Base-by-base conservation (phyloP, 2,329 filamentous ascomycete species). In the Penicillium fuscoglaucum region DNA sequence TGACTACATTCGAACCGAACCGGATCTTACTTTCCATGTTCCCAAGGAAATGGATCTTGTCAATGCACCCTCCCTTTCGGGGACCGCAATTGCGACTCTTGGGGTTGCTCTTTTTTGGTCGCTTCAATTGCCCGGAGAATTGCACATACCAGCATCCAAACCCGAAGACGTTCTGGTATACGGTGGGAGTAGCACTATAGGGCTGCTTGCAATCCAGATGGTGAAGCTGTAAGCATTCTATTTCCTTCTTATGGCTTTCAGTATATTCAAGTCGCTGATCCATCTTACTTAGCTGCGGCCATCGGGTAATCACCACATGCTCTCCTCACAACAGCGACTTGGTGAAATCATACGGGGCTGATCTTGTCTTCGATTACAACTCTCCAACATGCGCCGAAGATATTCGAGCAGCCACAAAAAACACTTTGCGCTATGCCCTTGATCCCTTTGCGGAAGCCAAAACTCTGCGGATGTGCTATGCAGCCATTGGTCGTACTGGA, bases 351-450 rank as follows among this genome's bases (percentile, higher is more conserved):
- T 69, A 75, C 29, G 75, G 74, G 4, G 75, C 75, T 1, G 70
- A 70, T 26, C 65, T 67, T 5, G 68, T 68, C 0, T 77, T 76
- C 37, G 74, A 77, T 53, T 77, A 77, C 48, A 68, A 68, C 21
- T 72, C 72, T 6, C 58, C 69, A 1, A 69, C 68, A 5, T 67
- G 70, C 28, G 71, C 65, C 1, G 58, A 66, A 5, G 67, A 74
- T 15, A 74, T 76, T 46, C 66, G 68, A 19, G 45, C 67, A 6
- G 69, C 63, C 21, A 72, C 71, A 8, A 66, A 76, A 31, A 74
- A 82, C 41, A 51, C 54, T 1, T 64, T 68, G 39, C 61, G 64
- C 9, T 66, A 60, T 51, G 61, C 49, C 1, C 61, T 68, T 3
- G 66, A 69, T 45, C 66, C 64, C 1, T 68, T 68, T 40, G 57